Evolutionary conservation across 495 filamentous ascomycete genomes (phyloP).

Genomic region (Penicillium maclennaniae): DNA sequence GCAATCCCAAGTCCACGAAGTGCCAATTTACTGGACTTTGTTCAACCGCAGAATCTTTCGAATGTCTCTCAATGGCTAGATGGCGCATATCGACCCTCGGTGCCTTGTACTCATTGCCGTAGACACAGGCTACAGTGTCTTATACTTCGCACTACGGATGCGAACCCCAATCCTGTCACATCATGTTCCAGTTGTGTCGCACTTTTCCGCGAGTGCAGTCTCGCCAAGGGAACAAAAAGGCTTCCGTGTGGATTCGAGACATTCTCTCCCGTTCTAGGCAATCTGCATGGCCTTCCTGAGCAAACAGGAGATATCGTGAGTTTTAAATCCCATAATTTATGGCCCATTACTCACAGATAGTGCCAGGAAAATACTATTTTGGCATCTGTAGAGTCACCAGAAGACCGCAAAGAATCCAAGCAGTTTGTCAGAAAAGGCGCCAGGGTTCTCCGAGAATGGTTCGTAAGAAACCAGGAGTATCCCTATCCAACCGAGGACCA

Average conservation of each 20-base stretch:
- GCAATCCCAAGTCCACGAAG: neutral
- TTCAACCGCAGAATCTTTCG: constrained; percentile 7
- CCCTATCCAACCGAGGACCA: constrained; percentile 39
- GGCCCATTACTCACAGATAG: neutral
- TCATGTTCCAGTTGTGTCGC: constrained; percentile 75
- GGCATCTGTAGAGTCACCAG: neutral
- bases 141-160: constrained; percentile 40
- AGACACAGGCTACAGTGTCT: constrained; percentile 42
- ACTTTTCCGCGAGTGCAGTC: constrained; percentile 69
- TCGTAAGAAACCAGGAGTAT: constrained; percentile 41
- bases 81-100: constrained; percentile 37
- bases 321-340: neutral
- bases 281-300: constrained; percentile 41
- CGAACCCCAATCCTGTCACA: constrained; percentile 53
- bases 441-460: constrained; percentile 39
- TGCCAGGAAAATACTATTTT: neutral
- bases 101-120: constrained; percentile 42
- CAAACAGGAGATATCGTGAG: constrained; percentile 23
- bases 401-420: constrained; percentile 42
- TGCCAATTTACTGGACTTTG: too few relatives aligned
- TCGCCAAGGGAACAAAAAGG: constrained; percentile 47
- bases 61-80: constrained; percentile 42
- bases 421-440: constrained; percentile 58
- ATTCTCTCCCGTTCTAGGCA: constrained; percentile 37
- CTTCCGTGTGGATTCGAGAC: constrained; percentile 45